Base-by-base conservation (phyloP, 371 early-diverging fungal genomes). In the Lichtheimia ramosa region DNA sequence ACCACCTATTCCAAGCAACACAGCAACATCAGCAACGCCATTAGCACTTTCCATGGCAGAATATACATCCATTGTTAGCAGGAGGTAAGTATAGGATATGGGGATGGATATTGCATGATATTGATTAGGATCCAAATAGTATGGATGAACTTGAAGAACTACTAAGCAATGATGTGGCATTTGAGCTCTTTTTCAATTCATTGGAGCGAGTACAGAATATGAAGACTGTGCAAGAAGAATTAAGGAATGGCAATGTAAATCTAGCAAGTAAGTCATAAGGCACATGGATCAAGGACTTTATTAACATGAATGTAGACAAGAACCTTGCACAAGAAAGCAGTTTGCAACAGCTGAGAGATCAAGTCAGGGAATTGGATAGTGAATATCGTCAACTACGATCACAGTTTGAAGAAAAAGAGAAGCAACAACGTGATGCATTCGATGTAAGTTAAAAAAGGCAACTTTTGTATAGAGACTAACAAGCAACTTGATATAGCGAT, bases 211-310 rank as follows among this genome's bases (percentile, higher is more conserved):
- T 85, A n/a, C 66, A 74, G 50, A 75, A 77, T 40, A 64, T 75
- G 51, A 78, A 81, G 53, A 77, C 78, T 0, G 75, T 83, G 24
- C 81, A 82, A 63, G 74, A 76, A 48, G 86, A 83, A 18, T 65
- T 80, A 46, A 69, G 81, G 69, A 75, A 72, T 48, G 86, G 83
- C 43, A 85, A 85, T 40, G 84, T 83, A 13, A 75, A 73, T 46
- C 69, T 85, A 21, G 77, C 83, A 28, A 72, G 85, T 83, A 83
- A 71, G 79, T 59, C 46, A 1, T 34, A 8, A 2, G 6, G 14
- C n/a, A 10, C 6, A 21, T 18, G 12, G 46, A 46, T 46, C 7
- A 21, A 16, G 21, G 16, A 3, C 12, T 14, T n/a, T 21, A 46
- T n/a, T n/a, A 46, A 16, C 46, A 46, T 46, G 43, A 43, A 16